Evolutionary conservation across 2,329 filamentous ascomycete species (phyloP).

Genomic region (Cercospora sp.): DNA sequence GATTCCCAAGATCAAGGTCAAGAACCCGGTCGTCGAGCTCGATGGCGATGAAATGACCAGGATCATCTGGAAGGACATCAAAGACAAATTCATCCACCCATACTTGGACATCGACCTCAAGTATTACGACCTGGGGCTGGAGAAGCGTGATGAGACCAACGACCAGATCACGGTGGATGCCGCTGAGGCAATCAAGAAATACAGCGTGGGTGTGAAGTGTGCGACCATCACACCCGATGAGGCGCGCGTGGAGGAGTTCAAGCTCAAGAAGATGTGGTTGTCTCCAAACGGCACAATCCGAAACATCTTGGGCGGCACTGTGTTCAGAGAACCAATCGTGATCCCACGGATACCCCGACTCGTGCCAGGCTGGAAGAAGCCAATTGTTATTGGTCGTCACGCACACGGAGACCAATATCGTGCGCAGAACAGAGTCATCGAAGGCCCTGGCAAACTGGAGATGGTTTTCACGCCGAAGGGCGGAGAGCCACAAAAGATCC

Average conservation of each 20-base stretch:
- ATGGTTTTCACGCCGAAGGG: constrained; percentile 90
- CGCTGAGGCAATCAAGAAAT: constrained; percentile 98
- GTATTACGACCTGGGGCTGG: constrained; percentile 63
- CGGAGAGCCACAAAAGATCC: constrained; percentile 77
- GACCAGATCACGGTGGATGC: constrained; percentile 95
- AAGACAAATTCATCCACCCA: constrained; percentile 96
- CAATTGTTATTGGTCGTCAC: constrained; percentile 98
- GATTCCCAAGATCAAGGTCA: constrained; percentile 92
- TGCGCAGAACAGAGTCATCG: constrained; percentile 85
- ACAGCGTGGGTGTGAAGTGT: constrained; percentile 98
- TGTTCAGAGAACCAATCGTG: constrained; percentile 98
- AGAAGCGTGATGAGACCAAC: constrained; percentile 93
- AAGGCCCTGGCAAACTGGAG: constrained; percentile 81
- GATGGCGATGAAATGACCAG: constrained; percentile 96
- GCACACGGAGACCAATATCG: constrained; percentile 99
- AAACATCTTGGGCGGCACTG: constrained; percentile 79
- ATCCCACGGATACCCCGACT: constrained; percentile 90
- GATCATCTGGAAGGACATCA: constrained; percentile 99
- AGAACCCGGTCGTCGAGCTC: constrained; percentile 97
- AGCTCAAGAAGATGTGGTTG: constrained; percentile 99
- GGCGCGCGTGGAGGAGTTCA: constrained; percentile 93
- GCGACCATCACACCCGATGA: constrained; percentile 99
- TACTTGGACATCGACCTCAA: constrained; percentile 98
- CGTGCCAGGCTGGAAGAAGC: constrained; percentile 96
- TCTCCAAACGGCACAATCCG: constrained; percentile 89